Conservation (phyloP, 805 yeast genomes). For the Tetrapisispora namnaoensis region DNA sequence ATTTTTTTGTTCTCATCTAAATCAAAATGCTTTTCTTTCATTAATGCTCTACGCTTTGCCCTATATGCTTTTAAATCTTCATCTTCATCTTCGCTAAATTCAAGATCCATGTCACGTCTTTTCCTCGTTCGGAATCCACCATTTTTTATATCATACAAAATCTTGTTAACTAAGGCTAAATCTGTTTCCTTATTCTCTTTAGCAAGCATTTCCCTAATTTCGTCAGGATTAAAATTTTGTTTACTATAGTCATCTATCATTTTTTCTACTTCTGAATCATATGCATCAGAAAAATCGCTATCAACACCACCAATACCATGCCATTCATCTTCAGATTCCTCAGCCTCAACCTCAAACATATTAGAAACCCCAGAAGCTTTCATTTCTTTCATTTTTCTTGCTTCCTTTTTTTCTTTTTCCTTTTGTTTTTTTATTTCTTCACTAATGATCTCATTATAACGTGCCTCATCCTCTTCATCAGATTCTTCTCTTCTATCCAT, state of each 20-base stretch:
- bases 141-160: slow-evolving; percentile 60
- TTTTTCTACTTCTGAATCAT: slow-evolving; percentile 65
- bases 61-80: slow-evolving; percentile 33
- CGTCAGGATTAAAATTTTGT: slow-evolving; percentile 46
- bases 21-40: slow-evolving; percentile 40
- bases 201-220: slow-evolving; percentile 46
- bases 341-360: slow-evolving; percentile 74
- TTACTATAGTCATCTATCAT: slow-evolving; percentile 66
- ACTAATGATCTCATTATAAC: slow-evolving; percentile 13
- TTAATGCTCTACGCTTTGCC: slow-evolving; percentile 38
- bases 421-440: slow-evolving; percentile 17
- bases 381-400: slow-evolving; percentile 38
- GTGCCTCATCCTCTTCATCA: slow-evolving; percentile 13
- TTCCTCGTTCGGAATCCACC: slow-evolving; percentile 59
- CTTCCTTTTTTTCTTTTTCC: slow-evolving; percentile 15
- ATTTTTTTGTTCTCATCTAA: slow-evolving; percentile 33
- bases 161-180: slow-evolving; percentile 51
- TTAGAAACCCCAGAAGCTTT: slow-evolving; percentile 48
- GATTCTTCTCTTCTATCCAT: slow-evolving; percentile 1
- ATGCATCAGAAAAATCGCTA: slow-evolving; percentile 40
- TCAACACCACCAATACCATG: slow-evolving; percentile 70
- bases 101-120: slow-evolving; percentile 46
- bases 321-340: slow-evolving; percentile 86
- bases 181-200: slow-evolving; percentile 55
- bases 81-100: slow-evolving; percentile 69